phyloP scores from a whole-genome alignment of 495 filamentous ascomycete species.

The Penicillium arizonense region DNA sequence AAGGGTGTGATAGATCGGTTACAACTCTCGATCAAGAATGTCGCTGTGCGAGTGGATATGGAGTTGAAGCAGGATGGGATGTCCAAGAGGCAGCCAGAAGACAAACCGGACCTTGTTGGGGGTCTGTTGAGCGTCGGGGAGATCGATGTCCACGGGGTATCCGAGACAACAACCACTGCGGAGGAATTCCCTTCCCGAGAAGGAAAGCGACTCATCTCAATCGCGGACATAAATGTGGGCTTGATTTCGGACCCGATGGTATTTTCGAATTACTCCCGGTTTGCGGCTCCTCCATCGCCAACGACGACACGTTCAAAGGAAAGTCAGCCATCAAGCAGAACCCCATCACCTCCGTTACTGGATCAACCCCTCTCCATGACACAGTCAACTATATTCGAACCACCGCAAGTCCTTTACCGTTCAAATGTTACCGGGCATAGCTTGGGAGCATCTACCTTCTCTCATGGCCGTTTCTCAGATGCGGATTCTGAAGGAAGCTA shows the following conservation, averaged over 20 bases:
- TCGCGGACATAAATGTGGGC: conserved; percentile 61
- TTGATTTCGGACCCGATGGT: conserved; percentile 72
- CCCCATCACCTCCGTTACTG: conserved; percentile 28
- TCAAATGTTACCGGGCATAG: conserved; percentile 1
- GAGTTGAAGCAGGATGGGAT: conserved; percentile 46
- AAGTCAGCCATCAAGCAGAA: conserved; percentile 33
- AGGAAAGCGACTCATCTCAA: conserved; percentile 63
- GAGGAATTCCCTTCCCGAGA: conserved; percentile 37
- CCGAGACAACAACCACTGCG: conserved; percentile 27
- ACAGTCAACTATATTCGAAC: conserved; percentile 41
- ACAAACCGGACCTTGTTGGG: conserved; percentile 52
- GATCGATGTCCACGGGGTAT: conserved; percentile 66
- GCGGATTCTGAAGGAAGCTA: conserved; percentile 36
- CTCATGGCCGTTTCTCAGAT: conserved; percentile 45
- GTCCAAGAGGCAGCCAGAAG: conserved; percentile 38
- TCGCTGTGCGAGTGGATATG: conserved; percentile 62
- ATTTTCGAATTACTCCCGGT: conserved; percentile 64
- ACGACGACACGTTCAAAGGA: conserved; percentile 47
- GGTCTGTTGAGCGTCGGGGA: conserved; percentile 64
- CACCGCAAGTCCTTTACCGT: conserved; percentile 13
- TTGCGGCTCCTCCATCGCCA: conserved; percentile 62
- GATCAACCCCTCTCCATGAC: conserved; percentile 38
- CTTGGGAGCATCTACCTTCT: conserved; percentile 34
- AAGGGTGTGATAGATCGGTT: conserved; percentile 80
- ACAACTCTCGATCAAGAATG: conserved; percentile 65